Evolutionary conservation across 371 early-diverging fungal genomes (phyloP).

Genomic region (Mucor circinelloides): DNA sequence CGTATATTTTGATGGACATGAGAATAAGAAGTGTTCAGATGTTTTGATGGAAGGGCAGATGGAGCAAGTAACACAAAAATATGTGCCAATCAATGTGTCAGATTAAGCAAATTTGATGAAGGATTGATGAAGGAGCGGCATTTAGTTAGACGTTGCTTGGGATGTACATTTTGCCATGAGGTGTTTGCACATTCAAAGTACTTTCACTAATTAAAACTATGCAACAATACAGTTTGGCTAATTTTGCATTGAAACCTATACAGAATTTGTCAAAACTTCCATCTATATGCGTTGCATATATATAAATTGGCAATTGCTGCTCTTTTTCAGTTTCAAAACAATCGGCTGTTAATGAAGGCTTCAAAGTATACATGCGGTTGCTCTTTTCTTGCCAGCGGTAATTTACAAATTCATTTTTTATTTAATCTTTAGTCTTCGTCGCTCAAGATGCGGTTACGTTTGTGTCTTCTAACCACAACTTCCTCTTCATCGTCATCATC

Average conservation of each 20-base stretch:
- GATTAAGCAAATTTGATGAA: neutral
- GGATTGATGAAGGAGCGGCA: neutral
- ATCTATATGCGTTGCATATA: neutral
- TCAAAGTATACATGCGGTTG: neutral
- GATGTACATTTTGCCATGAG: neutral
- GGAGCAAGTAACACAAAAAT: neutral
- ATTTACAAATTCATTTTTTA: neutral
- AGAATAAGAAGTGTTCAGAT: no score
- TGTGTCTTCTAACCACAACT: slow-evolving; percentile 32
- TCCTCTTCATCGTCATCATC: slow-evolving; percentile 43
- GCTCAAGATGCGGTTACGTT: slow-evolving; percentile 28
- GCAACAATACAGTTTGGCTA: neutral
- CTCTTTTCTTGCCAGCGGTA: neutral
- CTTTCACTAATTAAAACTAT: neutral
- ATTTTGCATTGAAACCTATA: neutral
- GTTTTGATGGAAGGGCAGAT: no score
- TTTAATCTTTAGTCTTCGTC: slow-evolving; percentile 26
- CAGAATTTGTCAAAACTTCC: neutral
- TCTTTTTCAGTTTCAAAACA: neutral
- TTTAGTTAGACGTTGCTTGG: neutral
- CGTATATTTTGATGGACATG: no score
- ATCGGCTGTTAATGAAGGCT: neutral
- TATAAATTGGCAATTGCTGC: neutral
- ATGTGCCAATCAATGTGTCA: neutral
- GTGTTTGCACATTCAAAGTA: neutral